Base-by-base conservation (phyloP, 2,329 filamentous ascomycete species). In the Fusarium hainanense region DNA sequence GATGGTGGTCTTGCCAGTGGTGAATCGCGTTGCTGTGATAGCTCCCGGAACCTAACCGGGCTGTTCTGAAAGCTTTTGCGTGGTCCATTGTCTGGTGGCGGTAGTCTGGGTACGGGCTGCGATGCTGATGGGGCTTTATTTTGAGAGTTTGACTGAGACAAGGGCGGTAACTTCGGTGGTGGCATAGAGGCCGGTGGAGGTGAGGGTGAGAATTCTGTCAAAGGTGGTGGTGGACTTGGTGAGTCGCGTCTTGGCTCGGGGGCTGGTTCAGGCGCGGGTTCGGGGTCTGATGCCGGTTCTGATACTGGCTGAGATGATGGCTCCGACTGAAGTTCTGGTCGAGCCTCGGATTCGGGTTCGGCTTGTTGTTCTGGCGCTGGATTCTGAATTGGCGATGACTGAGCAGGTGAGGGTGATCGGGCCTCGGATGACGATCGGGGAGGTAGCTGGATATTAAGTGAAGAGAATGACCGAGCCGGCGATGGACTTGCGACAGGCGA, bases 61-160 rank as follows among this genome's bases (percentile, higher is more conserved):
- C 86, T 88, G 52, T 85, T 84, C 63, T 90, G 88, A 28, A 90
- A 90, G 2, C 88, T 89, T 21, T 80, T 76, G 1, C 88, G 86
- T 10, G 87, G 87, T 5, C 86, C 80, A 0, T 85, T 83, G 61
- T 90, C 88, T 3, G 80, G 79, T 14, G 87, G 56, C 0, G 63
- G 69, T 3, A 70, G 14, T 32, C 64, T 60, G 2, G 71, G 54
- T 7, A 61, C 60, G 6, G 73, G 71, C 2, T 64, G 63, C 7
- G 66, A 68, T 10, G 54, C 52, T 4, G 69, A 55, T 10, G 69
- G 55, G 3, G 18, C 30, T n/a, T 48, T 57, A 2, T 40, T 43
- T 44, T 54, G 66, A 6, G 69, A 41, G 7, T 40, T 58, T 1
- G 40, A 46, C 2, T 70, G 66, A 1, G 21, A 49, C 3, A 72